Percentiles rank a stretch among this genome's conserved stretches.
Evolutionary conservation across 306 rosid genomes (phyloP).

Genomic region (Canavalia gladiata): DNA sequence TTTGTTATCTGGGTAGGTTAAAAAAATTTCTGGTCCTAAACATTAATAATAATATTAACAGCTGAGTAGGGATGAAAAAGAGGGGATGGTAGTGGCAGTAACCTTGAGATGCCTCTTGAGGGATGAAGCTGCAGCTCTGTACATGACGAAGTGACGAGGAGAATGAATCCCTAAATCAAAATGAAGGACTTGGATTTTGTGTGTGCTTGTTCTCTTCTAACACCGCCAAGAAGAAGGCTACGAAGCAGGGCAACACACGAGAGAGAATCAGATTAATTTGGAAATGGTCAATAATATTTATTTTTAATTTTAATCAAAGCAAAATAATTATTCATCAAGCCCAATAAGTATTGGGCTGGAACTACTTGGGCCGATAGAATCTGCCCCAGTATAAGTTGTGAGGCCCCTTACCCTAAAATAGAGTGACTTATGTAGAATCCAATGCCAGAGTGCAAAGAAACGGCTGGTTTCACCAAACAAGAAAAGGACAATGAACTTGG

Average conservation of each 20-base stretch:
- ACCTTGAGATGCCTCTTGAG: constrained; percentile 78
- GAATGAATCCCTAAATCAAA: constrained; percentile 47
- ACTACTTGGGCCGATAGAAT: background rate
- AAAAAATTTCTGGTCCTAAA: background rate
- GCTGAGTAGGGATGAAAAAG: background rate
- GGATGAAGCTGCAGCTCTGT: constrained; percentile 75
- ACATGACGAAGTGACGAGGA: constrained; percentile 58
- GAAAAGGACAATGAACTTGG: no score
- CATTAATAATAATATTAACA: background rate
- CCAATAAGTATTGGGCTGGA: background rate
- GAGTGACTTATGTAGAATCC: no score
- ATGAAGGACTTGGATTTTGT: background rate
- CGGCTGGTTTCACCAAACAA: no score
- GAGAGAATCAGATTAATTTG: constrained; percentile 11
- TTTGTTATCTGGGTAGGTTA: constrained; percentile 20
- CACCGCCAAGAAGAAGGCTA: background rate
- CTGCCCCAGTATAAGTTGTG: background rate
- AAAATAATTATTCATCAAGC: background rate
- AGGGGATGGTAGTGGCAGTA: constrained; percentile 25
- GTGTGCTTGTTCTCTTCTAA: constrained; percentile 6
- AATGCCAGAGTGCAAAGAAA: no score
- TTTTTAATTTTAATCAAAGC: background rate
- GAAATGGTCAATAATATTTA: constrained; percentile 44
- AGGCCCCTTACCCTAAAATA: background rate
- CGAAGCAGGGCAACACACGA: constrained; percentile 46